A percentile compares a stretch with the other conserved stretches of the same genome.
Conservation (phyloP, 768 basidiomycete species). For the Naematelia aurantialba region DNA sequence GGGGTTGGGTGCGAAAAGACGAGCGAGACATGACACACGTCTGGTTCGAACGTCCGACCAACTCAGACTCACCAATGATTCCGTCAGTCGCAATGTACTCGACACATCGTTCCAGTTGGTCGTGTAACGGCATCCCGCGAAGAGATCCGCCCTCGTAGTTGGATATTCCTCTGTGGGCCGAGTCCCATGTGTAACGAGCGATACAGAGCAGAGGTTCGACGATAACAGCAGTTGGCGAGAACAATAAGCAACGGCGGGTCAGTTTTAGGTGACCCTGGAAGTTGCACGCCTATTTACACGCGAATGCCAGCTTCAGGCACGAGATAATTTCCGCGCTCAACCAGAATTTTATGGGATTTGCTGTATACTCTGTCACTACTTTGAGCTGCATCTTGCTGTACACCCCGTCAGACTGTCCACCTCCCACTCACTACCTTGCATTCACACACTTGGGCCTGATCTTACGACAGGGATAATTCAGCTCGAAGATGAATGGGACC, state of each 20-base stretch:
- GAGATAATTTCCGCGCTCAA: background rate
- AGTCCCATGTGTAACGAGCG: background rate
- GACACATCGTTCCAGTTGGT: constrained; percentile 36
- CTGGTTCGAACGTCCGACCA: constrained; percentile 31
- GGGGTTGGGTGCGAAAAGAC: background rate
- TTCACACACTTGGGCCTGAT: too few relatives aligned
- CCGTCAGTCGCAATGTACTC: constrained; percentile 43
- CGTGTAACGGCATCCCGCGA: constrained; percentile 38
- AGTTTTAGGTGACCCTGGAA: too few relatives aligned
- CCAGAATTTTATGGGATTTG: background rate
- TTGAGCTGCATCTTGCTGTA: too few relatives aligned
- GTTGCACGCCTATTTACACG: too few relatives aligned
- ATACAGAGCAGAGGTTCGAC: background rate
- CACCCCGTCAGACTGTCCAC: too few relatives aligned
- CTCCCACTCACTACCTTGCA: too few relatives aligned
- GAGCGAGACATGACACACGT: background rate
- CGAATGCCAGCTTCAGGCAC: too few relatives aligned
- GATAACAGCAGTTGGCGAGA: background rate
- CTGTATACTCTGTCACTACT: too few relatives aligned
- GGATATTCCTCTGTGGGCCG: background rate
- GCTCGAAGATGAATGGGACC: constrained; percentile 29
- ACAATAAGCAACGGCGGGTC: too few relatives aligned
- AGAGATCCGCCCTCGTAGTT: background rate
- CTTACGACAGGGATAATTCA: background rate
- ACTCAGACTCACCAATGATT: constrained; percentile 32